Conservation (phyloP, 352 stramenopile genomes). For the Pythium myriotylum region DNA sequence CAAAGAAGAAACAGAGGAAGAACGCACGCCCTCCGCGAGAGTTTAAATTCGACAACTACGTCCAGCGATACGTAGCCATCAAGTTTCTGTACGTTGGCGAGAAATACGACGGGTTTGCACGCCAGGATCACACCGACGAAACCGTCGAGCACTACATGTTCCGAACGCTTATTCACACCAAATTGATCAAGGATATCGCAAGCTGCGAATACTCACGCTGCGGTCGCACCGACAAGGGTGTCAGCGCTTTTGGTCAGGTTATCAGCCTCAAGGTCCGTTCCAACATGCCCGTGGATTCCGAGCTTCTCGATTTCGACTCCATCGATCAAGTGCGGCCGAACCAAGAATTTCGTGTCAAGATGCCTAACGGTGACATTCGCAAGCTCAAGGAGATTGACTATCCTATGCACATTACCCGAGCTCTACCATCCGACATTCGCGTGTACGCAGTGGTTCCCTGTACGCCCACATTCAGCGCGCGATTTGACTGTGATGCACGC, state of each 20-base stretch:
- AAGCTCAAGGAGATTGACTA: constrained; percentile 95
- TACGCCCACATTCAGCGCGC: constrained; percentile 92
- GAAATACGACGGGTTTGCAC: constrained; percentile 88
- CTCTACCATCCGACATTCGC: constrained; percentile 91
- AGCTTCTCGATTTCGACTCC: constrained; percentile 57
- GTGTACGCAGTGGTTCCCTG: constrained; percentile 85
- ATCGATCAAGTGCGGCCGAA: constrained; percentile 74
- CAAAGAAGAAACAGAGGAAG: constrained; percentile 65
- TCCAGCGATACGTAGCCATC: constrained; percentile 65
- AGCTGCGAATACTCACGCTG: constrained; percentile 93
- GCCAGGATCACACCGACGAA: constrained; percentile 89
- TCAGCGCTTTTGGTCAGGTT: constrained; percentile 90
- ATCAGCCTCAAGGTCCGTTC: constrained; percentile 73
- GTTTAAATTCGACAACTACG: constrained; percentile 83
- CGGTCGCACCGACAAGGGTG: constrained; percentile 96
- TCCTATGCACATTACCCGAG: constrained; percentile 94
- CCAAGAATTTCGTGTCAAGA: constrained; percentile 62
- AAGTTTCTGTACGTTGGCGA: constrained; percentile 90
- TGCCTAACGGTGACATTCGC: constrained; percentile 62
- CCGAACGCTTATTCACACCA: constrained; percentile 90
- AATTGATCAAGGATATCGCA: constrained; percentile 88
- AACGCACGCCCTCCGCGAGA: constrained; percentile 38
- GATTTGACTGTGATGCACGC: constrained; percentile 93
- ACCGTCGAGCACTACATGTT: constrained; percentile 95
- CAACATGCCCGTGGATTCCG: constrained; percentile 63